These are phyloP conservation scores for Phaeosphaeriaceae sp. DNA, from an alignment of 2,329 filamentous ascomycete genomes.

Conservation along the genomic window DNA sequence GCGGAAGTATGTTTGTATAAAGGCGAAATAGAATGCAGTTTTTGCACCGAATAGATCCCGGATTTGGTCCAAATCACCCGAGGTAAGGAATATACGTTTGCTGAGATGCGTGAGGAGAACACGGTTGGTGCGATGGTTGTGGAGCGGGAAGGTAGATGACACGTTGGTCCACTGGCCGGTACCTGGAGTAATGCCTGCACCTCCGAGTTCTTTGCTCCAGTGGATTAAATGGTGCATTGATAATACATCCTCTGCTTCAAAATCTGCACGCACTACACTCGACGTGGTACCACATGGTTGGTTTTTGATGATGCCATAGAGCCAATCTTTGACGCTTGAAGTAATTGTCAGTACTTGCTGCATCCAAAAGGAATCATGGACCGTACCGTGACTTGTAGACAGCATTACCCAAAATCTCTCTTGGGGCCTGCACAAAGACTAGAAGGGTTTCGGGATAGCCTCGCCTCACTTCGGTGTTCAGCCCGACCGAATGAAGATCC, in stretches of 20 bases:
- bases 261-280: constrained; percentile 64
- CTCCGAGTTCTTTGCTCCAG: constrained; percentile 73
- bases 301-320: constrained; percentile 73
- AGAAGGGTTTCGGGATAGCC: constrained; percentile 40
- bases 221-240: constrained; percentile 80
- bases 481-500: constrained; percentile 34
- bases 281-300: constrained; percentile 58
- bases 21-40: constrained; percentile 49
- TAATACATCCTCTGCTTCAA: constrained; percentile 78
- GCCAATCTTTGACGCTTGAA: constrained; percentile 78
- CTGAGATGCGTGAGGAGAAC: constrained; percentile 77
- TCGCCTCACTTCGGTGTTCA: constrained; percentile 40
- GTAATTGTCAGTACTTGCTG: not conserved
- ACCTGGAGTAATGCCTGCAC: constrained; percentile 76
- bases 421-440: constrained; percentile 38
- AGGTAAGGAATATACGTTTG: constrained; percentile 70
- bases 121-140: constrained; percentile 77
- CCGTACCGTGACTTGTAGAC: constrained; percentile 41
- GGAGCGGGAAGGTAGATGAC: constrained; percentile 76
- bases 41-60: constrained; percentile 79
- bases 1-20: constrained; percentile 42
- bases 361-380: not conserved
- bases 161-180: constrained; percentile 75
- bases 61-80: constrained; percentile 74
- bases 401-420: constrained; percentile 38